phyloP scores from a whole-genome alignment of 306 rosid species.

The Fragaria ananassa region DNA sequence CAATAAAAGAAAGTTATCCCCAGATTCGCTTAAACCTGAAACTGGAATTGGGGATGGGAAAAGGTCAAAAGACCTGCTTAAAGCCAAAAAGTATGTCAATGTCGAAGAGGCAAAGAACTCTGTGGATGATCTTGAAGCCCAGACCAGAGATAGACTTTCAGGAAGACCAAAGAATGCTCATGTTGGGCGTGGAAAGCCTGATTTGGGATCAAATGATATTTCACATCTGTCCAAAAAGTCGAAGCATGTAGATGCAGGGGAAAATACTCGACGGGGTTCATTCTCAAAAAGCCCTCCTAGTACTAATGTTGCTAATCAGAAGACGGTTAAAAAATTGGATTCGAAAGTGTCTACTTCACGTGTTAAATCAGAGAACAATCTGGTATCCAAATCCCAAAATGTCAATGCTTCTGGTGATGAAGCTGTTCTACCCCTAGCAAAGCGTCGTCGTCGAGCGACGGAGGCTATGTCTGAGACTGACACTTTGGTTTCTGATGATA shows the following conservation, averaged over 20 bases:
- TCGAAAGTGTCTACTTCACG: conserved; percentile 42
- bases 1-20: conserved; percentile 32
- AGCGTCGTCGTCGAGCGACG: conserved; percentile 44
- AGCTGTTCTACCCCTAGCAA: conserved; percentile 42
- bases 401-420: conserved; percentile 48
- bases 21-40: conserved; percentile 39
- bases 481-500: conserved; percentile 43
- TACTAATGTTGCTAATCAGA: conserved; percentile 44
- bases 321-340: conserved; percentile 43
- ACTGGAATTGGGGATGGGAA: conserved; percentile 39
- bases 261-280: conserved; percentile 33
- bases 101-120: conserved; percentile 33
- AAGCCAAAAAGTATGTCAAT: conserved; percentile 36
- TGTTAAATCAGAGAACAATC: conserved; percentile 55
- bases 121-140: conserved; percentile 34
- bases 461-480: conserved; percentile 55
- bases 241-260: conserved; percentile 46
- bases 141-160: conserved; percentile 34
- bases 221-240: conserved; percentile 56
- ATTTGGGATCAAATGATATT: conserved; percentile 42
- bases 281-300: conserved; percentile 43
- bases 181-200: conserved; percentile 41
- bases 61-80: conserved; percentile 42
- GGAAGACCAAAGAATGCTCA: conserved; percentile 51
- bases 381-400: conserved; percentile 35